Conservation (phyloP, 2,329 filamentous ascomycete species). For the Trichoderma cornu-damae region DNA sequence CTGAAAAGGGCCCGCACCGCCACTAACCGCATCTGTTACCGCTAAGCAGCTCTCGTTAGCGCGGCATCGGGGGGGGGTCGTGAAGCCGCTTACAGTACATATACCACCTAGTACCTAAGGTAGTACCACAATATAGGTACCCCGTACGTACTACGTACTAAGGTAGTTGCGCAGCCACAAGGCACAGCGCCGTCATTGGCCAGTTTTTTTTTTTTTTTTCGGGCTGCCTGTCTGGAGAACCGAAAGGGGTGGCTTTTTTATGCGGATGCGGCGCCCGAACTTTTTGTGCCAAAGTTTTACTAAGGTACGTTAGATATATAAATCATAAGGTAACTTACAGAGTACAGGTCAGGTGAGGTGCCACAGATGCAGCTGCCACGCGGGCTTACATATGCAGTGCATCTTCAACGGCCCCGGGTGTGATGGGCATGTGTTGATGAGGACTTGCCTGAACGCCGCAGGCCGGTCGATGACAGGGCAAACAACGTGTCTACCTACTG, state of each 20-base stretch:
- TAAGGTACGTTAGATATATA: no score
- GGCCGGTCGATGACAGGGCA: no score
- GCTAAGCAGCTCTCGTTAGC: neutral
- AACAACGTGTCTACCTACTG: no score
- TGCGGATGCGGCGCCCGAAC: neutral
- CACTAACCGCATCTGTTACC: neutral
- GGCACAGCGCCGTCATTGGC: conserved; percentile 8
- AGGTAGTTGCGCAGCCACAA: conserved; percentile 9
- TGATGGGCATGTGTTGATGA: neutral
- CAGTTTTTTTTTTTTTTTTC: no score
- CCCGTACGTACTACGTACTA: no score
- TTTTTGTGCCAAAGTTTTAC: no score
- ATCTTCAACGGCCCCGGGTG: conserved; percentile 2
- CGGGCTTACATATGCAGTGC: neutral
- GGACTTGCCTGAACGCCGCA: no score
- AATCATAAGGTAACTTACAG: neutral
- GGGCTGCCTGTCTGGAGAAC: neutral
- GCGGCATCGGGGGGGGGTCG: conserved; percentile 7
- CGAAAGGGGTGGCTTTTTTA: conserved; percentile 1
- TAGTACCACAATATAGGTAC: no score
- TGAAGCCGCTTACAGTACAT: neutral
- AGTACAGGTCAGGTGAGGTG: neutral
- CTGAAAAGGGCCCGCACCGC: neutral
- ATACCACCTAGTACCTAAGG: no score
- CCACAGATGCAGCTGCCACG: neutral